Conservation (phyloP, 2,329 filamentous ascomycete genomes). For the Pseudogymnoascus sp. region DNA sequence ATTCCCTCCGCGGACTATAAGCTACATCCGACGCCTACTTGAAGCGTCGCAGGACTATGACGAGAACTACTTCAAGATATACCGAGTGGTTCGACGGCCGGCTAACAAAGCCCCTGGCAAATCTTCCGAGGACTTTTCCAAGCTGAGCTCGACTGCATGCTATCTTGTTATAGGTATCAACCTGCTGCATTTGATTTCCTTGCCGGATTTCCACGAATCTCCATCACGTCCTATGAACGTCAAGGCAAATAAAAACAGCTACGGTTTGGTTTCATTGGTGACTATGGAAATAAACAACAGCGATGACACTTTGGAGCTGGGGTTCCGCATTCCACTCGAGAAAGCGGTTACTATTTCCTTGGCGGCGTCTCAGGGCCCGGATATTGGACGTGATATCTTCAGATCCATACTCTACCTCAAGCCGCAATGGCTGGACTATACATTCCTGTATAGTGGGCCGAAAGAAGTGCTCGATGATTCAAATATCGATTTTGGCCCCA, state of each 20-base stretch:
- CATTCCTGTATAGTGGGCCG: slow-evolving; percentile 56
- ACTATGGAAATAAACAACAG: slow-evolving; percentile 50
- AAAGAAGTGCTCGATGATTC: slow-evolving; percentile 44
- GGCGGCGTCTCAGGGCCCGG: slow-evolving; percentile 55
- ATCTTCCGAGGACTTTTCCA: slow-evolving; percentile 58
- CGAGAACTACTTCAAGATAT: slow-evolving; percentile 58
- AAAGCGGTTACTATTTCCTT: slow-evolving; percentile 50
- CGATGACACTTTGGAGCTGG: slow-evolving; percentile 61
- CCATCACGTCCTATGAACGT: slow-evolving; percentile 36
- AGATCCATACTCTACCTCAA: slow-evolving; percentile 56
- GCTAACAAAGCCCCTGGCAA: slow-evolving; percentile 44
- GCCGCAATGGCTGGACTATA: slow-evolving; percentile 57
- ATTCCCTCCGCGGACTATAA: slow-evolving; percentile 52
- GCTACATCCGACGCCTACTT: slow-evolving; percentile 54
- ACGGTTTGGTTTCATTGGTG: slow-evolving; percentile 57
- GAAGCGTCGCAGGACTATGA: slow-evolving; percentile 64
- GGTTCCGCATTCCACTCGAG: slow-evolving; percentile 53
- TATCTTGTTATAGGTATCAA: slow-evolving; percentile 64
- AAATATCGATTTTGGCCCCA: slow-evolving; percentile 32
- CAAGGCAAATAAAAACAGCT: slow-evolving; percentile 41
- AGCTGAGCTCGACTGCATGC: slow-evolving; percentile 56
- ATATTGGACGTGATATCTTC: slow-evolving; percentile 56
- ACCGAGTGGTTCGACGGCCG: slow-evolving; percentile 60
- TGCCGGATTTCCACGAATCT: slow-evolving; percentile 48
- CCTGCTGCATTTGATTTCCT: slow-evolving; percentile 61